A percentile compares a stretch with the other conserved stretches of the same genome.
Evolutionary conservation across 2,329 filamentous ascomycete species (phyloP).

Genomic region (Ophiostoma himal-ulmi): DNA sequence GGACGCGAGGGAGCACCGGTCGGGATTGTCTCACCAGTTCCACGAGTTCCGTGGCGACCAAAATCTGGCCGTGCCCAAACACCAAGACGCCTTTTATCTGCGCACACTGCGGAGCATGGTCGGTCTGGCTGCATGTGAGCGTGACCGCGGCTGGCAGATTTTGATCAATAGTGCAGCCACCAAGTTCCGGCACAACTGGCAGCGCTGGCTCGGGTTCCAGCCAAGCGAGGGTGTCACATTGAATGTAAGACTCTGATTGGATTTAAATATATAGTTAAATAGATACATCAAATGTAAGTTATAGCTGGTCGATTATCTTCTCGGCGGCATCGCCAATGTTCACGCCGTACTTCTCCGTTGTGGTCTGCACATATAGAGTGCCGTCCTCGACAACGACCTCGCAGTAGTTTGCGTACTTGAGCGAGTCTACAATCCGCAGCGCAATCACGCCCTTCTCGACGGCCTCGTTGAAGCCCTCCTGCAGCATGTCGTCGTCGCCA

Average conservation of each 20-base stretch:
- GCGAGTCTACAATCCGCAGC: conserved; percentile 44
- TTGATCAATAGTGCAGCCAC: background rate
- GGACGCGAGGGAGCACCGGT: background rate
- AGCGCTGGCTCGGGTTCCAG: background rate
- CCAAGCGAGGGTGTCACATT: background rate
- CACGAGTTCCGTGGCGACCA: background rate
- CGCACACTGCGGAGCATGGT: background rate
- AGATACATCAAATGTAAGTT: background rate
- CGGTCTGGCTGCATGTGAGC: background rate
- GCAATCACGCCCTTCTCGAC: conserved; percentile 40
- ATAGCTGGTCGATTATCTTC: conserved; percentile 36
- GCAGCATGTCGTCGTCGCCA: conserved; percentile 40
- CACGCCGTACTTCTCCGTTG: conserved; percentile 32
- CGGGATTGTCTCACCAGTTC: background rate
- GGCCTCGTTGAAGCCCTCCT: conserved; percentile 44
- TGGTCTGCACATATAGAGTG: conserved; percentile 41
- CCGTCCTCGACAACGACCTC: conserved; percentile 46
- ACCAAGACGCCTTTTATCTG: background rate
- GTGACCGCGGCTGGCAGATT: background rate
- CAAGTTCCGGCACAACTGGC: background rate
- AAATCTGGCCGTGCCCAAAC: background rate
- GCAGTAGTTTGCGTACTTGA: conserved; percentile 39
- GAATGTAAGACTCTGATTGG: background rate
- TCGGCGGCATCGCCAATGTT: conserved; percentile 35
- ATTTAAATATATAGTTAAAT: too few relatives aligned